Percentiles rank a stretch among this genome's conserved stretches.
These are phyloP conservation scores for Trametes cubensis DNA, from an alignment of 768 basidiomycete genomes.

Conservation along the genomic window DNA sequence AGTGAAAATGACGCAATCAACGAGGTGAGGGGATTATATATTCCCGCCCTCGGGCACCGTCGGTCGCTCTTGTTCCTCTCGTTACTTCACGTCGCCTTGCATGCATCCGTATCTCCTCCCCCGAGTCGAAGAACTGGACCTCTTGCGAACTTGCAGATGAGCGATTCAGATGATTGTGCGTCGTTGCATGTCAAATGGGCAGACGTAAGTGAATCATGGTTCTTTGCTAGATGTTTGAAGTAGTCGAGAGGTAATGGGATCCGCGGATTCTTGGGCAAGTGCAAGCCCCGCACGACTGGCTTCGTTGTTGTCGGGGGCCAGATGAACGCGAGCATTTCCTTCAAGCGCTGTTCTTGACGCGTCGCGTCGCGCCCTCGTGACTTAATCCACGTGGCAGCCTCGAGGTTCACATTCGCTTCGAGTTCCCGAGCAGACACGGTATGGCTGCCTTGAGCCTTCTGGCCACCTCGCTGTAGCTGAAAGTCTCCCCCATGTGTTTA, in stretches of 20 bases:
- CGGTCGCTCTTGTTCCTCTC: background rate
- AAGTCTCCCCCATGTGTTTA: conserved; percentile 3
- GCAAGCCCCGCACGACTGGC: no score
- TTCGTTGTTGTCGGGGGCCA: background rate
- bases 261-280: no score
- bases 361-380: conserved; percentile 20
- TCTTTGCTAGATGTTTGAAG: background rate
- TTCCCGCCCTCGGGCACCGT: no score
- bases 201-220: conserved; percentile 4
- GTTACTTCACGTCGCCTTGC: background rate
- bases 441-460: background rate
- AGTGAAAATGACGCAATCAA: background rate
- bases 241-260: no score
- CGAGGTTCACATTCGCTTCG: conserved; percentile 11
- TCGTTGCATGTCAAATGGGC: conserved; percentile 2
- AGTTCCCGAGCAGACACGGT: background rate
- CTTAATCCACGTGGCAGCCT: conserved; percentile 14
- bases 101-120: background rate
- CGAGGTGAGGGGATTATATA: background rate
- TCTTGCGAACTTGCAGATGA: background rate
- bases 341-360: background rate
- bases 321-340: no score
- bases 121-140: no score
- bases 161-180: background rate
- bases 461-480: background rate